Evolutionary conservation across 2,329 filamentous ascomycete species (phyloP), one percentile per base, ranked within the genome.

Genomic region (Blastomyces parvus): DNA sequence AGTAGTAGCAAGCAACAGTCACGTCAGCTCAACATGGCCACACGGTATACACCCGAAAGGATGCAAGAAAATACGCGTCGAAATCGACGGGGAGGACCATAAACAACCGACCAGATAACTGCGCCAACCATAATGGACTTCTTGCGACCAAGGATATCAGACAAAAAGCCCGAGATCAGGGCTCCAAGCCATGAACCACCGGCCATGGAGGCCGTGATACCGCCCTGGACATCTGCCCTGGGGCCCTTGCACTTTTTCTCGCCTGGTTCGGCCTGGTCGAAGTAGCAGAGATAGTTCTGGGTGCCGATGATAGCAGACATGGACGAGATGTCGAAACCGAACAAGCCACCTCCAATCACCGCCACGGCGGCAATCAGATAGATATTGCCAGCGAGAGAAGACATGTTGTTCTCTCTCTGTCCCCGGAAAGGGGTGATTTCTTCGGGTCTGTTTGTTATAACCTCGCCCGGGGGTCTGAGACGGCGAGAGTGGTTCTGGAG

Each of bases 301-400:
- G 86, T 88, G 38, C 85, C 85, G 46, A 91, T 79, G 64, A 86
- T 84, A 56, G 83, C 84, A 46, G 84, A 86, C 87, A 91, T 90
- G 53, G 86, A 88, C 63, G 83, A 85, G 69, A 91, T 90, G 76
- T 91, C 89, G 72, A 91, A 91, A 69, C 89, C 89, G 70, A 91
- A 91, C 33, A 91, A 79, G 30, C 83, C 84, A 72, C 88, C 88
- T 68, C 87, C 87, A 78, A 81, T 80, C 66, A 84, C 80, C 72
- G 83, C 78, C 74, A 84, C 82, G 70, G 81, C 81, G 65, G 83
- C 78, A 69, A 86, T 84, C 67, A 81, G 73, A 70, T 86, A 85
- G 68, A 85, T 80, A 66, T 85, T 85, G 30, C 82, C 80, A 56
- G 38, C 36, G 14, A 56, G n/a, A 38, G 38, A 33, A 33, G 8